phyloP scores from a whole-genome alignment of 805 yeast species.

The Candida montana region DNA sequence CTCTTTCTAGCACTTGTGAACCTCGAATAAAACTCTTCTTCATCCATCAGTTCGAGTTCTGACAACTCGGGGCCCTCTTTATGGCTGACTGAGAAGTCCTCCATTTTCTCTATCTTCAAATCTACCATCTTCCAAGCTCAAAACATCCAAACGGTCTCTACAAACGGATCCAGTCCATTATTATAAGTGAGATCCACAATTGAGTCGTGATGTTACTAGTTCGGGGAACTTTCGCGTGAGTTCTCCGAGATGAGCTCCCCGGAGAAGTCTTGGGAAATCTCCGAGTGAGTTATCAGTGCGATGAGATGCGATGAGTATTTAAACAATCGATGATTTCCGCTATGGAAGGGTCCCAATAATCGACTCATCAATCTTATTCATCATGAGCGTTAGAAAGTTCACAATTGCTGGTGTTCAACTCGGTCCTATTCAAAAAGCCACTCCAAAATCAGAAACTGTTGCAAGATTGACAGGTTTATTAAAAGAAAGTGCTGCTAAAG shows the following conservation, averaged over 20 bases:
- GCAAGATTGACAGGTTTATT: constrained; percentile 27
- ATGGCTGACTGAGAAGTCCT: background rate
- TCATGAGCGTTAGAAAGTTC: constrained; percentile 22
- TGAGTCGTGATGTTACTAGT: too few relatives aligned
- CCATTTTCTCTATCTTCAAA: too few relatives aligned
- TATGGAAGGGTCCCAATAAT: too few relatives aligned
- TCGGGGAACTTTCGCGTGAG: too few relatives aligned
- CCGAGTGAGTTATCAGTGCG: too few relatives aligned
- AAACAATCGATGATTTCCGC: background rate
- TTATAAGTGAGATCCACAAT: too few relatives aligned
- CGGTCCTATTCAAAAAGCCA: constrained; percentile 30
- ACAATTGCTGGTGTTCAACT: constrained; percentile 32
- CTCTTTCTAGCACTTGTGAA: constrained; percentile 13
- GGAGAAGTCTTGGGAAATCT: too few relatives aligned
- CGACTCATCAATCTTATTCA: background rate
- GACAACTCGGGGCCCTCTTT: background rate
- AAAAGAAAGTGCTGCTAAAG: constrained; percentile 27
- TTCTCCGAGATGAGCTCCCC: too few relatives aligned
- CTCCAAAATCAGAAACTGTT: constrained; percentile 28
- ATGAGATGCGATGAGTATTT: too few relatives aligned
- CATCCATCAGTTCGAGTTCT: constrained; percentile 13
- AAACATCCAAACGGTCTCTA: too few relatives aligned
- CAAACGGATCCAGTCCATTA: too few relatives aligned
- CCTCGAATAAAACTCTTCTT: constrained; percentile 13
- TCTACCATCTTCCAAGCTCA: too few relatives aligned